Conservation (phyloP, 495 filamentous ascomycete species). For the Penicillium taxi region DNA sequence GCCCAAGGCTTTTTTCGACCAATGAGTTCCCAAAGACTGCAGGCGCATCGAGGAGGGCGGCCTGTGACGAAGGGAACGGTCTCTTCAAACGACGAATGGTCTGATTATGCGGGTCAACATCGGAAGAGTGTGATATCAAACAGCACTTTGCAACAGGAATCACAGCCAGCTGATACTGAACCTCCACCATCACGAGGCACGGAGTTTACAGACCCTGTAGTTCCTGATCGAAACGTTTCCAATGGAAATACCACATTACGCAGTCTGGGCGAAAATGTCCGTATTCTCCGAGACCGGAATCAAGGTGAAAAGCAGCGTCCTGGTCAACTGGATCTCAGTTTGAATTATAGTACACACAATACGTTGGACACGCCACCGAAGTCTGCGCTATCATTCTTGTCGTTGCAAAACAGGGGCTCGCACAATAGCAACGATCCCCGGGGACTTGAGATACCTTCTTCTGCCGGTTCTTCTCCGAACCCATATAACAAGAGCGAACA, state of each 20-base stretch:
- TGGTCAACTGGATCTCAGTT: constrained; percentile 50
- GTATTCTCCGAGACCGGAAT: constrained; percentile 55
- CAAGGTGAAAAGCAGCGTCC: constrained; percentile 42
- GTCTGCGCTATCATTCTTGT: constrained; percentile 65
- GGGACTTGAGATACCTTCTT: constrained; percentile 69
- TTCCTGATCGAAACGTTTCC: constrained; percentile 58
- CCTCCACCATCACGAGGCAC: constrained; percentile 67
- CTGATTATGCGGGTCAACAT: constrained; percentile 40
- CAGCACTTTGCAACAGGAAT: constrained; percentile 32
- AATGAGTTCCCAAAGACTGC: constrained; percentile 92
- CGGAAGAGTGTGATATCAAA: constrained; percentile 43
- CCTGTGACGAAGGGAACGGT: constrained; percentile 38
- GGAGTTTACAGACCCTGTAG: constrained; percentile 60
- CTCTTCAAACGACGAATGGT: constrained; percentile 35
- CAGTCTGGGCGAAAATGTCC: constrained; percentile 66
- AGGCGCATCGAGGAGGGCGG: constrained; percentile 71
- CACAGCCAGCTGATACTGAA: constrained; percentile 47
- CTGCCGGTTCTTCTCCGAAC: constrained; percentile 61
- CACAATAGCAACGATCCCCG: constrained; percentile 44
- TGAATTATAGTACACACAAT: constrained; percentile 42
- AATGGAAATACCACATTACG: constrained; percentile 57
- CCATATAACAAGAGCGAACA: constrained; percentile 30
- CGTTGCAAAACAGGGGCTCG: constrained; percentile 43
- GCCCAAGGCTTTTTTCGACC: constrained; percentile 90
- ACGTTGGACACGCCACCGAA: constrained; percentile 48